These are phyloP conservation scores for Alloteropsis angusta DNA, from an alignment of 202 grass and related monocot genomes.

Conservation along the genomic window DNA sequence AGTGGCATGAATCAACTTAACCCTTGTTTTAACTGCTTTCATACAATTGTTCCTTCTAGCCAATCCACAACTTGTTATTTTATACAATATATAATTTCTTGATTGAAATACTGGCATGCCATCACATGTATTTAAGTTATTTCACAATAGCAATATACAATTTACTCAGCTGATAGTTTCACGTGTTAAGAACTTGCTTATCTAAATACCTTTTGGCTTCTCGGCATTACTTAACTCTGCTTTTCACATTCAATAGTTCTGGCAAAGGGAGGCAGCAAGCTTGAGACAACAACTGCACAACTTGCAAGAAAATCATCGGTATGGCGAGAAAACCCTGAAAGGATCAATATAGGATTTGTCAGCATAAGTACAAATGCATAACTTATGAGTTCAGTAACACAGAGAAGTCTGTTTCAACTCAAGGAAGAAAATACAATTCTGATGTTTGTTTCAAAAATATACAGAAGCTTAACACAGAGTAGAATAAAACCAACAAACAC, in stretches of 20 bases:
- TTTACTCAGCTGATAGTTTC: background rate
- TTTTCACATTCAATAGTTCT: slow-evolving; percentile 50
- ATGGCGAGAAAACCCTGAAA: slow-evolving; percentile 37
- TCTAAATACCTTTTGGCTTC: slow-evolving; percentile 22
- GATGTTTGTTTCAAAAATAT: background rate
- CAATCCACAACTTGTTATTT: background rate
- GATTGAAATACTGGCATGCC: background rate
- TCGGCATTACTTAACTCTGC: slow-evolving; percentile 23
- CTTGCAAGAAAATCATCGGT: slow-evolving; percentile 85
- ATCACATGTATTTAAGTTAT: slow-evolving; percentile 5
- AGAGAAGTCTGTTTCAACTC: background rate
- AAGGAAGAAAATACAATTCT: background rate
- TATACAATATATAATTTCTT: background rate
- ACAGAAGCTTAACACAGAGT: background rate
- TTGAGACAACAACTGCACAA: slow-evolving; percentile 89
- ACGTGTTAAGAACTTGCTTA: background rate
- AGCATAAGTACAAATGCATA: background rate
- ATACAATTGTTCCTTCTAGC: background rate
- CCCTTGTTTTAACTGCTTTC: background rate
- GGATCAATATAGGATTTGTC: background rate
- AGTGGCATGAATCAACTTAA: too few species aligned
- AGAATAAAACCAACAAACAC: background rate
- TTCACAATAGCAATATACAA: background rate
- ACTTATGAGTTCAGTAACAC: background rate
- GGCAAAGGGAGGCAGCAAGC: slow-evolving; percentile 74